Base-by-base conservation (phyloP, 257 asterid genomes). In the Striga asiatica region DNA sequence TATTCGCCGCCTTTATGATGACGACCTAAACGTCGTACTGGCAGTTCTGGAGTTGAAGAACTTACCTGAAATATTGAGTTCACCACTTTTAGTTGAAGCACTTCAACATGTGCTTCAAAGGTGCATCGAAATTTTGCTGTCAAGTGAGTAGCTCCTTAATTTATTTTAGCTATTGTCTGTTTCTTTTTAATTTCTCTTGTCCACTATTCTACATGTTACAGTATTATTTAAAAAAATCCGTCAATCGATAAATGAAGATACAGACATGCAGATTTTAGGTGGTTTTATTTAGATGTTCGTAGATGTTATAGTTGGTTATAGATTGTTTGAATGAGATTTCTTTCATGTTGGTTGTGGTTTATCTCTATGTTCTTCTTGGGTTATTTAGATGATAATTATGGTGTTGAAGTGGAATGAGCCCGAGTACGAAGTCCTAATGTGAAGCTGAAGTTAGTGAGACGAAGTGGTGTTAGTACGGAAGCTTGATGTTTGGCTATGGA, bases 21-120 rank as follows among this genome's bases (percentile, higher is more conserved):
- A 84, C 67, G 93, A 92, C 68, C 60, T 92, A 54, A 67, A 66
- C 68, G 98, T 92, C 66, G 93, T 82, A 56, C 77, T 76, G 64
- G 88, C 79, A 56, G 94, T 74, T 68, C 63, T 92, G 65, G 75
- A 73, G 31, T 35, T 87, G 67, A 69, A 82, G 65, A 66, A 68
- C 34, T 57, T 88, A 64, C 50, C 75, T 1, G 86, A 81, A 45
- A 67, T 88, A 23, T 51, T 84, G 50, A 68, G 66, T 71, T 38
- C 84, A 5, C 65, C 82, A 16, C 61, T 22, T 67, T 75, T 81
- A 58, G 55, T 70, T 31, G 93, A 81, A 41, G 83, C 82, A 54
- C 59, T 92, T 41, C 77, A 68, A 58, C 6, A 67, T 22, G 80
- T 82, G 66, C 81, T 84, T 52, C 74, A 66, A 21, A 76, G 89